These are phyloP conservation scores for Nicotiana benthamiana DNA, from an alignment of 257 asterid genomes.

Conservation along the genomic window DNA sequence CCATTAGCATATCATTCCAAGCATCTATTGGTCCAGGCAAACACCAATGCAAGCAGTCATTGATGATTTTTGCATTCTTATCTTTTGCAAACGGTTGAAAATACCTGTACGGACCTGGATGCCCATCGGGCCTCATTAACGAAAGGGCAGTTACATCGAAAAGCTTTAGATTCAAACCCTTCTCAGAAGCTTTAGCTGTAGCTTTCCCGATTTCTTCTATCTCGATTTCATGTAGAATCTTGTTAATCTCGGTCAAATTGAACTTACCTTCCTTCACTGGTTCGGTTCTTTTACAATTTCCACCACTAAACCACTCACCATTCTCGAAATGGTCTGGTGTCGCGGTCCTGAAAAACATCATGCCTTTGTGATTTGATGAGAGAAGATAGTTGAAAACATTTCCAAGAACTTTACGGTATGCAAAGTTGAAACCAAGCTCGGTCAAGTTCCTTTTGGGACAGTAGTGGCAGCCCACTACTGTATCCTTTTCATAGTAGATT, in stretches of 20 bases:
- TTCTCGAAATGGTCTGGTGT: conserved; percentile 69
- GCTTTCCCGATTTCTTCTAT: conserved; percentile 40
- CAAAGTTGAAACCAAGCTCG: conserved; percentile 45
- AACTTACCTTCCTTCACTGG: conserved; percentile 59
- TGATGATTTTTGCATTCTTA: conserved; percentile 27
- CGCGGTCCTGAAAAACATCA: conserved; percentile 46
- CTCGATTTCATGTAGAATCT: conserved; percentile 38
- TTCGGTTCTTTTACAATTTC: conserved; percentile 41
- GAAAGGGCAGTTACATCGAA: conserved; percentile 54
- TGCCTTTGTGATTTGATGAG: conserved; percentile 44
- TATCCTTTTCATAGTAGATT: conserved; percentile 48
- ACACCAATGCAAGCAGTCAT: conserved; percentile 90
- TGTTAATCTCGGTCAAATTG: conserved; percentile 27
- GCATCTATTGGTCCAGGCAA: conserved; percentile 84
- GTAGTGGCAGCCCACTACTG: conserved; percentile 50
- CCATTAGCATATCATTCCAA: conserved; percentile 82
- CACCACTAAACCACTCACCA: conserved; percentile 69
- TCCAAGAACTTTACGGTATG: conserved; percentile 46
- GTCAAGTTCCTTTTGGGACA: conserved; percentile 58
- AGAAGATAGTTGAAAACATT: conserved; percentile 37
- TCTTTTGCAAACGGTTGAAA: conserved; percentile 48
- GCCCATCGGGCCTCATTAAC: conserved; percentile 75
- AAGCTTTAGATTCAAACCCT: conserved; percentile 44
- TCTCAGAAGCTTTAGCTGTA: conserved; percentile 29
- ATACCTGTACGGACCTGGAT: conserved; percentile 68